Evolutionary conservation across 2,329 filamentous ascomycete species (phyloP), one percentile per base, ranked within the genome.

Genomic region (Aspergillus felis): DNA sequence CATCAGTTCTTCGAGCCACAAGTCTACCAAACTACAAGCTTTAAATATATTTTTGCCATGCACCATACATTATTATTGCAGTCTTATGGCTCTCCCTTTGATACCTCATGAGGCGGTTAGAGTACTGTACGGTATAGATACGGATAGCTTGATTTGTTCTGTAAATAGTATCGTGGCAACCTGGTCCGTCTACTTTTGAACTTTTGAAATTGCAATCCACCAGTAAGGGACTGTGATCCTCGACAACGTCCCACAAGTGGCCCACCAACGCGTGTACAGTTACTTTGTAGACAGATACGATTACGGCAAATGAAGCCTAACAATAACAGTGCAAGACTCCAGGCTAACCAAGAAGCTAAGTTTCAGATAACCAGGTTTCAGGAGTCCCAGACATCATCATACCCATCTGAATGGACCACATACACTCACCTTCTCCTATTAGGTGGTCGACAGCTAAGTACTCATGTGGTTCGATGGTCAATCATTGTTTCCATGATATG

Each of bases 251-350:
- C 24, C 32, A 38, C 24, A 14, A 10, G n/a, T 44, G 57, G 52
- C 61, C 70, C 70, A 71, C 69, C 56, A 71, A 72, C 68, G 69
- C 70, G 71, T 71, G 71, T 72, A 29, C 28, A 5, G 12, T 35
- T 35, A 35, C 32, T 35, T 4, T 17, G 32, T 35, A 35, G 12
- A 14, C 4, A 38, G 32, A 38, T 17, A 38, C 10, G 32, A 38
- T 7, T 17, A 38, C 14, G 32, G 10, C 17, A 20, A 22, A 44
- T 20, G 5, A 44, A 8, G 41, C 5, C 32, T 38, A 38, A 17
- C 32, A 38, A 17, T 38, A 38, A 32, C 29, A 14, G 29, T 32
- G 12, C 12, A 14, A 12, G 12, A 14, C 12, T 12, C 29, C 29
- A 32, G 12, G 29, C 29, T 32, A 32, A 14, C 29, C 5, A 6